These are phyloP conservation scores for Aphanoascus verrucosus DNA, from an alignment of 2,329 filamentous ascomycete genomes.

Conservation along the genomic window DNA sequence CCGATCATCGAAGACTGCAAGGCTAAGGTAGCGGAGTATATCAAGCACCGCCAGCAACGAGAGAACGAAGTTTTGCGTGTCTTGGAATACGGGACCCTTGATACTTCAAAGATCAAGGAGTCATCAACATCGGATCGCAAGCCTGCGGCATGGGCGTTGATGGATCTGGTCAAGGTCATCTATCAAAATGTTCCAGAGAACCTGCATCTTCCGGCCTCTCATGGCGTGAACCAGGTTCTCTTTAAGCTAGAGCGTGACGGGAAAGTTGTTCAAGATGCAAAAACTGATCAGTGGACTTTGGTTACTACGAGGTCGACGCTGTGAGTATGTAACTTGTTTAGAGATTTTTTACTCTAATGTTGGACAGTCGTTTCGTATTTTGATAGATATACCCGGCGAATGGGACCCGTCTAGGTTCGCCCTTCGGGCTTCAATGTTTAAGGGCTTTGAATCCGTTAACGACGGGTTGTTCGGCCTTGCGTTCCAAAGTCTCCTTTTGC, in stretches of 20 bases:
- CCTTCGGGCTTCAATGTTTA: background rate
- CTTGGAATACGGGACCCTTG: slow-evolving; percentile 39
- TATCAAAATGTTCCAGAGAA: slow-evolving; percentile 69
- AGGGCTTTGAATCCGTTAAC: too few species aligned
- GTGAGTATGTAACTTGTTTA: slow-evolving; percentile 16
- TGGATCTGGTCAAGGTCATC: slow-evolving; percentile 79
- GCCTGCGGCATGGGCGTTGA: slow-evolving; percentile 50
- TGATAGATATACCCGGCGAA: background rate
- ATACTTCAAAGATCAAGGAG: slow-evolving; percentile 21
- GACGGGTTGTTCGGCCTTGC: too few species aligned
- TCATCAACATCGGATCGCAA: slow-evolving; percentile 10
- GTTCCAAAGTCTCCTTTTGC: too few species aligned
- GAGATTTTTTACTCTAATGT: background rate
- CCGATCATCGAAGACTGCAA: slow-evolving; percentile 62
- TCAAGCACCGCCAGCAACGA: slow-evolving; percentile 65
- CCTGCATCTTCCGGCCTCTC: slow-evolving; percentile 64
- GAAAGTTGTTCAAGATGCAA: slow-evolving; percentile 41
- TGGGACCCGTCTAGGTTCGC: background rate
- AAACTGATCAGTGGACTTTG: slow-evolving; percentile 19
- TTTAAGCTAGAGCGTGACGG: slow-evolving; percentile 67
- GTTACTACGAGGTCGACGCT: slow-evolving; percentile 24
- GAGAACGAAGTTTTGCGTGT: slow-evolving; percentile 67
- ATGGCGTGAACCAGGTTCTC: slow-evolving; percentile 67
- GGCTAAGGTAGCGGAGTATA: slow-evolving; percentile 67
- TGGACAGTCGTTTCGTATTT: background rate